A percentile compares a stretch with the other conserved stretches of the same genome.
These are phyloP conservation scores for Phytophthora sp. DNA, from an alignment of 352 stramenopile genomes.

Conservation along the genomic window DNA sequence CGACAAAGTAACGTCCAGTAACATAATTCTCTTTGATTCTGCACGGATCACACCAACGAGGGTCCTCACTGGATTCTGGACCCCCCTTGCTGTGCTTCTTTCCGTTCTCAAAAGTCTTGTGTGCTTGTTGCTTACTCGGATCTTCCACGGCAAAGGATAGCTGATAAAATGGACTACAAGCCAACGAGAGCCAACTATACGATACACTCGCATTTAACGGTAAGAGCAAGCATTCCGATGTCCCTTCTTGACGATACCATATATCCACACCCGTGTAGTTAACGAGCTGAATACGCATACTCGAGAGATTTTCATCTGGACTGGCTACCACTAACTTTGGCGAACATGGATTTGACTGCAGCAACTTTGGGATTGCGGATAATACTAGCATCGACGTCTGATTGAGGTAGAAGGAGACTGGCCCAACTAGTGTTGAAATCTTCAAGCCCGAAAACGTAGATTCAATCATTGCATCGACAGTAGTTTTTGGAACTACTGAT, in stretches of 20 bases:
- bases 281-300: slow-evolving; percentile 64
- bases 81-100: neutral
- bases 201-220: slow-evolving; percentile 28
- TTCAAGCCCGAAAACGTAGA: slow-evolving; percentile 33
- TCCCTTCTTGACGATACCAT: slow-evolving; percentile 74
- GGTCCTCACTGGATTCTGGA: slow-evolving; percentile 18
- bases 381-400: slow-evolving; percentile 76
- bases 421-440: slow-evolving; percentile 58
- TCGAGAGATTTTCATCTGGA: slow-evolving; percentile 40
- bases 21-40: slow-evolving; percentile 65
- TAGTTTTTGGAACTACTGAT: slow-evolving; percentile 62
- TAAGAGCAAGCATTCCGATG: slow-evolving; percentile 56
- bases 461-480: slow-evolving; percentile 50
- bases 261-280: slow-evolving; percentile 53
- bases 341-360: slow-evolving; percentile 17
- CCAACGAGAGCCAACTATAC: slow-evolving; percentile 80
- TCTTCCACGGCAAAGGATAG: slow-evolving; percentile 62
- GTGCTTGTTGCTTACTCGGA: neutral
- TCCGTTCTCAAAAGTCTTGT: neutral
- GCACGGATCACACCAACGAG: slow-evolving; percentile 68
- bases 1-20: slow-evolving; percentile 57
- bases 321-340: neutral
- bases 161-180: slow-evolving; percentile 49
- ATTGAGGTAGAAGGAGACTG: slow-evolving; percentile 64
- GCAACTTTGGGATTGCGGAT: slow-evolving; percentile 56